A percentile compares a stretch with the other conserved stretches of the same genome.
These are phyloP conservation scores for Zoysia japonica DNA, from an alignment of 176 grass and related monocot genomes.

Conservation along the genomic window DNA sequence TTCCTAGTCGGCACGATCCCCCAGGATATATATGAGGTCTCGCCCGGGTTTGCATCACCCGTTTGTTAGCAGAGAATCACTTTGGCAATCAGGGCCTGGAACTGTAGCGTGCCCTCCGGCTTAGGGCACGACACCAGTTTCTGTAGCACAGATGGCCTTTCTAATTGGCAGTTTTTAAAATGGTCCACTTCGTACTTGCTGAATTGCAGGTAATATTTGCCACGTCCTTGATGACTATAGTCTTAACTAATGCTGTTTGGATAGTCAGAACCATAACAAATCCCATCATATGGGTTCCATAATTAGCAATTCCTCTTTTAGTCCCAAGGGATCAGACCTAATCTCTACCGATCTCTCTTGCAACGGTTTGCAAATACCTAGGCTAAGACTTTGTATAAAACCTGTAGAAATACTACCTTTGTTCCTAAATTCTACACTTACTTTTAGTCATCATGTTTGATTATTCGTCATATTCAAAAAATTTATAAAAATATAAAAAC, in stretches of 20 bases:
- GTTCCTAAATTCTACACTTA: too few species aligned
- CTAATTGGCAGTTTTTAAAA: neutral
- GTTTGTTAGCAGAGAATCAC: neutral
- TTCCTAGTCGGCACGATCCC: neutral
- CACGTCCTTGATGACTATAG: neutral
- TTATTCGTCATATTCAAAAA: too few species aligned
- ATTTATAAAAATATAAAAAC: too few species aligned
- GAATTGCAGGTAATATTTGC: neutral
- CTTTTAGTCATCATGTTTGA: too few species aligned
- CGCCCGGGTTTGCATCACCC: neutral
- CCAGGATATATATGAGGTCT: slow-evolving; percentile 21
- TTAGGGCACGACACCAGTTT: slow-evolving; percentile 35
- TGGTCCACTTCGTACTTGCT: neutral
- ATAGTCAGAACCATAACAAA: neutral
- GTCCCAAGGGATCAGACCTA: neutral
- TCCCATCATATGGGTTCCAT: neutral
- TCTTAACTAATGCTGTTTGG: neutral
- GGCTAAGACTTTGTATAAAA: too few species aligned
- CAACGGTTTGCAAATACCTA: too few species aligned
- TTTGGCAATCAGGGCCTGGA: slow-evolving; percentile 12
- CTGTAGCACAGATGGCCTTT: slow-evolving; percentile 16
- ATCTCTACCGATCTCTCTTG: neutral
- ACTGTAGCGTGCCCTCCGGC: slow-evolving; percentile 41
- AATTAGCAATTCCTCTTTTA: neutral
- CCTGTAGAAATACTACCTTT: too few species aligned